A percentile compares a stretch with the other conserved stretches of the same genome.
Conservation (phyloP, 768 basidiomycete genomes). For the Mycena chlorophos region DNA sequence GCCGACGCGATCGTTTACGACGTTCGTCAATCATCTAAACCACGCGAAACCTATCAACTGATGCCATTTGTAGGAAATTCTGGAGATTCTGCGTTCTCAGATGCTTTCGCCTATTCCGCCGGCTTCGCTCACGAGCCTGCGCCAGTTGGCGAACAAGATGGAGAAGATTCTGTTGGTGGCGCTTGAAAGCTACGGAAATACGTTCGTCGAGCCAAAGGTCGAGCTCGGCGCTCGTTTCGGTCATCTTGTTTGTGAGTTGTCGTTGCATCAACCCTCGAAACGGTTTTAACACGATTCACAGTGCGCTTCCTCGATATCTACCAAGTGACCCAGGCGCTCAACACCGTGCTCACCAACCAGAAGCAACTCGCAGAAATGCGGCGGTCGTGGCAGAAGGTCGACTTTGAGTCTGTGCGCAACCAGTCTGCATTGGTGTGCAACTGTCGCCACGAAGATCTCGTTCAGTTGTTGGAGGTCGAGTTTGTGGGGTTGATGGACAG, state of each 20-base stretch:
- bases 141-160: constrained; percentile 87
- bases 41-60: constrained; percentile 21
- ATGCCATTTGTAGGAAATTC: constrained; percentile 63
- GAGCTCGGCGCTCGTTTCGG: constrained; percentile 89
- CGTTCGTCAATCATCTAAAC: constrained; percentile 42
- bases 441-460: constrained; percentile 86
- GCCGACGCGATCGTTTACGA: constrained; percentile 91
- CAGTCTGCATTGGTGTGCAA: constrained; percentile 93
- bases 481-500: constrained; percentile 77
- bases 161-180: constrained; percentile 84
- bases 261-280: constrained; percentile 3
- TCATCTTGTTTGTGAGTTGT: constrained; percentile 78
- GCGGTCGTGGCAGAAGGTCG: constrained; percentile 83
- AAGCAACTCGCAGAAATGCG: constrained; percentile 86
- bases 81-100: constrained; percentile 81
- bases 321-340: constrained; percentile 86
- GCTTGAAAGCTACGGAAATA: constrained; percentile 80
- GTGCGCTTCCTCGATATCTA: constrained; percentile 92
- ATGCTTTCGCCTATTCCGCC: constrained; percentile 78
- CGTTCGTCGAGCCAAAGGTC: constrained; percentile 89
- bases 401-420: constrained; percentile 89
- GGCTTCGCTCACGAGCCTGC: constrained; percentile 65
- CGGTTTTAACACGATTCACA: constrained; percentile 29
- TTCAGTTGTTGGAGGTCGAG: constrained; percentile 82
- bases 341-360: constrained; percentile 84